These are phyloP conservation scores for Phytophthora brassicae DNA, from an alignment of 352 stramenopile species.

Conservation along the genomic window DNA sequence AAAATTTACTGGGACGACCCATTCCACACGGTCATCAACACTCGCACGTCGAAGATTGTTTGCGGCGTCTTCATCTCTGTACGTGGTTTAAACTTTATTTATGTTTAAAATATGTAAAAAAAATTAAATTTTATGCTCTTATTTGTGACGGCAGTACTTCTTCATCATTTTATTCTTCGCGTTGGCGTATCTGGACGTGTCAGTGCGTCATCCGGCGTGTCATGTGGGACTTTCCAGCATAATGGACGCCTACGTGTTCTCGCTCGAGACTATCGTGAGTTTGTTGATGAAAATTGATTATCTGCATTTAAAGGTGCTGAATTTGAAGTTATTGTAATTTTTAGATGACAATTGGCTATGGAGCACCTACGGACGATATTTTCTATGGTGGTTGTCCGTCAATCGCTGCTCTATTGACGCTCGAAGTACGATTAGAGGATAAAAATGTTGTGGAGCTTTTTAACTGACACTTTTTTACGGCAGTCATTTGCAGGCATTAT, in stretches of 20 bases:
- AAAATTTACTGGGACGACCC: conserved; percentile 84
- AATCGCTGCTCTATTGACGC: conserved; percentile 74
- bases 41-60: conserved; percentile 77
- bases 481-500: conserved; percentile 87
- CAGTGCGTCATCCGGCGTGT: conserved; percentile 54
- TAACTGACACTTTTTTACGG: conserved; percentile 8
- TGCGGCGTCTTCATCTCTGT: conserved; percentile 77
- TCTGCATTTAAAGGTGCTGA: conserved; percentile 3
- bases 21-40: conserved; percentile 90
- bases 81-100: conserved; percentile 12
- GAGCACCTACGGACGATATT: conserved; percentile 85
- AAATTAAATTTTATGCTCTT: background rate
- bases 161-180: conserved; percentile 84
- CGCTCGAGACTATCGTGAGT: conserved; percentile 84
- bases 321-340: background rate
- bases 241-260: conserved; percentile 87
- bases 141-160: conserved; percentile 53
- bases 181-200: conserved; percentile 74
- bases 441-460: background rate
- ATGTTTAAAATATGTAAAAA: conserved; percentile 2
- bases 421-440: conserved; percentile 48
- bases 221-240: conserved; percentile 75
- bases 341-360: conserved; percentile 89
- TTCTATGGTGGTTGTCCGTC: conserved; percentile 85
- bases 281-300: background rate